These are phyloP conservation scores for Thalassiosira hispida DNA, from an alignment of 352 stramenopile species.

Conservation along the genomic window DNA sequence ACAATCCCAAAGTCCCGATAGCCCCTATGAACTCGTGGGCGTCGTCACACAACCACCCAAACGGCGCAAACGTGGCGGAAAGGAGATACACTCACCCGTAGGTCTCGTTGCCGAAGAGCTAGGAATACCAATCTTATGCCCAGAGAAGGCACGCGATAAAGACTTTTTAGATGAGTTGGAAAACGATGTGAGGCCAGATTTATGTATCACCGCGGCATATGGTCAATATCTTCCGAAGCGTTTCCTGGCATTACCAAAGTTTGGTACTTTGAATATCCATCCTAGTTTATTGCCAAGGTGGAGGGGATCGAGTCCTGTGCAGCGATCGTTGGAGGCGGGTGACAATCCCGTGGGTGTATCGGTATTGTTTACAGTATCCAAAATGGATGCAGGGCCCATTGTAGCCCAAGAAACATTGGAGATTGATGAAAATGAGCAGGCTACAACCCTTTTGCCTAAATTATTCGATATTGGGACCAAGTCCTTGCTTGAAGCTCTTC, in stretches of 20 bases:
- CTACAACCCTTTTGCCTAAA: conserved; percentile 79
- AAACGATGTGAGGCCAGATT: conserved; percentile 79
- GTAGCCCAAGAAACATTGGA: conserved; percentile 72
- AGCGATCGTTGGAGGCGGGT: conserved; percentile 86
- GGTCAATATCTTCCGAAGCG: conserved; percentile 87
- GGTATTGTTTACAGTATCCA: conserved; percentile 88
- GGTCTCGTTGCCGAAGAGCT: conserved; percentile 82
- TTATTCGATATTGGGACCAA: conserved; percentile 86
- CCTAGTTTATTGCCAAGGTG: conserved; percentile 87
- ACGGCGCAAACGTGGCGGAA: conserved; percentile 69
- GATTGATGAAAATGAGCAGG: conserved; percentile 83
- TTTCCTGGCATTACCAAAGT: conserved; percentile 83
- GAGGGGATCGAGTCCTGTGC: conserved; percentile 87
- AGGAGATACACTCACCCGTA: conserved; percentile 79
- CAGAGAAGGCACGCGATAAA: conserved; percentile 84
- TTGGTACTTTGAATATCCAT: conserved; percentile 89
- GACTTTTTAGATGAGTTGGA: conserved; percentile 84
- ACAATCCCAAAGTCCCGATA: conserved; percentile 62
- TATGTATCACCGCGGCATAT: conserved; percentile 90
- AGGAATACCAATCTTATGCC: conserved; percentile 79
- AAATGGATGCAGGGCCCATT: conserved; percentile 89
- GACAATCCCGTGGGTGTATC: conserved; percentile 87
- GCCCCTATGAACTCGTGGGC: conserved; percentile 83
- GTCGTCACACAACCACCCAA: conserved; percentile 88
- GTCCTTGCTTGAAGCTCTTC: conserved; percentile 78